These are phyloP conservation scores for Skeletonema costatum DNA, from an alignment of 108 stramenopile genomes.

Conservation along the genomic window DNA sequence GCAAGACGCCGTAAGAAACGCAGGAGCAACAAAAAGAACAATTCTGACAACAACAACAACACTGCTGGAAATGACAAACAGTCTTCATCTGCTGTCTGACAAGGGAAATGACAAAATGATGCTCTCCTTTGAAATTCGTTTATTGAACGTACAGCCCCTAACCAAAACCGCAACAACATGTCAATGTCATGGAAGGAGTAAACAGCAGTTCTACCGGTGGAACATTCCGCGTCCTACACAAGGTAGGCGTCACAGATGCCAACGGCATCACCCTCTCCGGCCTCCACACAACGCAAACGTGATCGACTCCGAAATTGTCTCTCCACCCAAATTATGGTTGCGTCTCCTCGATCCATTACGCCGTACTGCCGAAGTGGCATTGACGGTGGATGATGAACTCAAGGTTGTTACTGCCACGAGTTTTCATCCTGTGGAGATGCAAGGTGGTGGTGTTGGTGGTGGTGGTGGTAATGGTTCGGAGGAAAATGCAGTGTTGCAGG, in stretches of 20 bases:
- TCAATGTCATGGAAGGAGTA: conserved; percentile 24
- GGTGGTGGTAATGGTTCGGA: neutral
- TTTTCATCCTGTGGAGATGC: conserved; percentile 54
- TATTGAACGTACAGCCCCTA: conserved; percentile 19
- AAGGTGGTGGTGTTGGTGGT: neutral
- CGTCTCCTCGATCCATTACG: conserved; percentile 73
- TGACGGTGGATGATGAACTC: conserved; percentile 61
- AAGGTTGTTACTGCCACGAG: conserved; percentile 53
- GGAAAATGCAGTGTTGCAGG: conserved; percentile 47
- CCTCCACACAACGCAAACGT: conserved; percentile 26
- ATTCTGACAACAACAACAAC: neutral
- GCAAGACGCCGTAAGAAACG: conserved; percentile 6
- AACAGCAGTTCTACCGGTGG: conserved; percentile 5
- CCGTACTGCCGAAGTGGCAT: conserved; percentile 65
- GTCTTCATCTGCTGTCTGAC: neutral
- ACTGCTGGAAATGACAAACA: neutral
- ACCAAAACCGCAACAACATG: neutral
- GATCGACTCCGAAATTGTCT: conserved; percentile 70
- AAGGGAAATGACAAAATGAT: conserved; percentile 36
- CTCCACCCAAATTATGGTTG: conserved; percentile 63
- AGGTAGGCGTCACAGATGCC: conserved; percentile 61
- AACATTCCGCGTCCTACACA: conserved; percentile 57
- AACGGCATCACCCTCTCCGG: conserved; percentile 62
- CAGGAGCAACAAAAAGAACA: neutral
- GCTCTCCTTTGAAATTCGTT: conserved; percentile 77